Evolutionary conservation across 2,329 filamentous ascomycete genomes (phyloP).

Genomic region (Davidsoniella neocaledoniae): DNA sequence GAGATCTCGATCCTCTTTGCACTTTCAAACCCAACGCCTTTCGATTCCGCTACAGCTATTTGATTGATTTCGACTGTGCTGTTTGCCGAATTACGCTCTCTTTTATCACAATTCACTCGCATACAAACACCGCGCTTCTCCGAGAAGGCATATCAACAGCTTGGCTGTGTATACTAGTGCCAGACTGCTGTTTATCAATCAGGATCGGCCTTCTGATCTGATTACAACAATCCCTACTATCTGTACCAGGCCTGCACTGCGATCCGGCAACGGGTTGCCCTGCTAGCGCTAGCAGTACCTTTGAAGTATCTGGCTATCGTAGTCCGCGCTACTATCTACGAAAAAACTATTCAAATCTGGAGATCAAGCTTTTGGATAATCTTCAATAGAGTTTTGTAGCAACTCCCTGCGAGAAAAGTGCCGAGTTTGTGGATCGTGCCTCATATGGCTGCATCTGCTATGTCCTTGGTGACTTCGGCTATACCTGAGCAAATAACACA

Average conservation of each 20-base stretch:
- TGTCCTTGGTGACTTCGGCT: slow-evolving; percentile 1
- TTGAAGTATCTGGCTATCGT: background rate
- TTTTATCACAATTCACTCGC: too few species aligned
- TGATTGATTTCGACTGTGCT: slow-evolving; percentile 8
- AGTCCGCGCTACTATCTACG: background rate
- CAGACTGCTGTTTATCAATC: slow-evolving; percentile 11
- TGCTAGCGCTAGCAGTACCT: slow-evolving; percentile 4
- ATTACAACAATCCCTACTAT: slow-evolving; percentile 2
- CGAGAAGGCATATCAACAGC: background rate
- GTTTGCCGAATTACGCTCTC: too few species aligned
- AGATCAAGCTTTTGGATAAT: too few species aligned
- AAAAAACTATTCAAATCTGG: too few species aligned
- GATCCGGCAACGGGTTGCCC: background rate
- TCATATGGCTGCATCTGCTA: background rate
- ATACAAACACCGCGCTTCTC: background rate
- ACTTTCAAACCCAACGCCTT: slow-evolving; percentile 9
- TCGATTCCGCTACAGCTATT: slow-evolving; percentile 11
- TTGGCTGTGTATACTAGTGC: background rate
- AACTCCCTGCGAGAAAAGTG: background rate
- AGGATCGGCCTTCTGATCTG: slow-evolving; percentile 8
- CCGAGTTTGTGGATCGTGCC: background rate
- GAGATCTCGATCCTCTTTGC: slow-evolving; percentile 8
- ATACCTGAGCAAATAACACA: slow-evolving; percentile 4
- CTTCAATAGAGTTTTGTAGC: background rate
- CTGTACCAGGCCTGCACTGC: background rate